A percentile compares a stretch with the other conserved stretches of the same genome.
Conservation (phyloP, 2,329 filamentous ascomycete genomes). For the Periconia digitata region DNA sequence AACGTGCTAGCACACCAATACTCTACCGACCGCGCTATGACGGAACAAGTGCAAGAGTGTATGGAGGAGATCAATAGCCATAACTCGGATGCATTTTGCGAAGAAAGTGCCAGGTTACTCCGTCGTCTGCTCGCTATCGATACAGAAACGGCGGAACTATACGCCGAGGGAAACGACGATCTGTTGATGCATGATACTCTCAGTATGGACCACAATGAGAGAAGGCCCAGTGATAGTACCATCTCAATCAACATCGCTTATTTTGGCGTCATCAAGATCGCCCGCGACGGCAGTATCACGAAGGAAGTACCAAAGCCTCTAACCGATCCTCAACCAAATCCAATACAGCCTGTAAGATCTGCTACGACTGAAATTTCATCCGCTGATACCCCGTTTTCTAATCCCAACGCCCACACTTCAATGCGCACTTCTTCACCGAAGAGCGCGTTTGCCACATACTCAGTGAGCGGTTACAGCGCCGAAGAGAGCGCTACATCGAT, state of each 20-base stretch:
- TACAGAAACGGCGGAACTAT: constrained; percentile 7
- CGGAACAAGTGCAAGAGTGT: constrained; percentile 11
- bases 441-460: too few relatives aligned
- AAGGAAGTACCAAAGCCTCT: constrained; percentile 20
- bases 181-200: constrained; percentile 9
- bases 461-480: too few relatives aligned
- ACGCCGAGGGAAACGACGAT: constrained; percentile 7
- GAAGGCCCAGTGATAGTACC: constrained; percentile 1
- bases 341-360: not conserved
- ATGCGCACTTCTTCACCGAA: too few relatives aligned
- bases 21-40: constrained; percentile 11
- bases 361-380: too few relatives aligned
- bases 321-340: not conserved
- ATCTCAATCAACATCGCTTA: constrained; percentile 25
- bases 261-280: constrained; percentile 37
- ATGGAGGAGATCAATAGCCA: constrained; percentile 7
- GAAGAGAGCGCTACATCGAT: too few relatives aligned
- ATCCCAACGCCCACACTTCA: too few relatives aligned
- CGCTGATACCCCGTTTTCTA: too few relatives aligned
- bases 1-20: constrained; percentile 10
- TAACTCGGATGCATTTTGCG: constrained; percentile 8
- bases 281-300: constrained; percentile 19
- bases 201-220: too few relatives aligned
- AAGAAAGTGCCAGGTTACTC: constrained; percentile 9
- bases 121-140: constrained; percentile 10